Evolutionary conservation across 805 yeast genomes (phyloP).

Genomic region (Ogataea neopini): DNA sequence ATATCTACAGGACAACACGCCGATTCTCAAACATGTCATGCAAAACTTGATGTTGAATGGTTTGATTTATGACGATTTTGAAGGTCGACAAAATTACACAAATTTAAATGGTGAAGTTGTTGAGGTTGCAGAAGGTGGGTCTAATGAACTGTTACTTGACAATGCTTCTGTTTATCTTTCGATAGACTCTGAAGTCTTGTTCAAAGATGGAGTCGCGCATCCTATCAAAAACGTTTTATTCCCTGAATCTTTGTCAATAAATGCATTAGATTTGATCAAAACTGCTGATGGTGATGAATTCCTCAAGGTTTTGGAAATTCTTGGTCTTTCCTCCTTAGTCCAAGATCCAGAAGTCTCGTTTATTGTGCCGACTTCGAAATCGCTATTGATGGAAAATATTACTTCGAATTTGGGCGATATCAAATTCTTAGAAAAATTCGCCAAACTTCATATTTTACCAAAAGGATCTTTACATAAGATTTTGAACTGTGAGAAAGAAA

Average conservation of each 20-base stretch:
- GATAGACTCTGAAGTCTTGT: conserved; percentile 63
- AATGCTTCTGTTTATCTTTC: conserved; percentile 37
- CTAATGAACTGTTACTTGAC: conserved; percentile 12
- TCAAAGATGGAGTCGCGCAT: conserved; percentile 84
- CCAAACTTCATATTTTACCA: conserved; percentile 70
- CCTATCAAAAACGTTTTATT: conserved; percentile 56
- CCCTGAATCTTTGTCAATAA: conserved; percentile 56
- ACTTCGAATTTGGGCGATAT: conserved; percentile 40
- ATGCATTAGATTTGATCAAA: conserved; percentile 54
- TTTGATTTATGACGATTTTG: conserved; percentile 65
- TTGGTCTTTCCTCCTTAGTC: conserved; percentile 46
- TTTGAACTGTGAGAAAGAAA: conserved; percentile 46
- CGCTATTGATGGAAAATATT: conserved; percentile 53
- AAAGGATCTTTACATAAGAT: conserved; percentile 49
- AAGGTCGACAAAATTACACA: conserved; percentile 27
- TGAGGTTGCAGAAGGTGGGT: conserved; percentile 7
- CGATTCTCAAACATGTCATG: conserved; percentile 53
- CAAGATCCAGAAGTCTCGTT: conserved; percentile 52
- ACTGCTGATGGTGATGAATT: conserved; percentile 55
- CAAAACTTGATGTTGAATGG: conserved; percentile 62
- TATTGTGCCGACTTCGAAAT: conserved; percentile 67
- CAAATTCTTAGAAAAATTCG: conserved; percentile 47
- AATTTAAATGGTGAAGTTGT: conserved; percentile 17
- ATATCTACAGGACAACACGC: conserved; percentile 54
- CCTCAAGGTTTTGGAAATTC: conserved; percentile 42